These are phyloP conservation scores for Elsinoe batatas DNA, from an alignment of 2,329 filamentous ascomycete species.

Conservation along the genomic window DNA sequence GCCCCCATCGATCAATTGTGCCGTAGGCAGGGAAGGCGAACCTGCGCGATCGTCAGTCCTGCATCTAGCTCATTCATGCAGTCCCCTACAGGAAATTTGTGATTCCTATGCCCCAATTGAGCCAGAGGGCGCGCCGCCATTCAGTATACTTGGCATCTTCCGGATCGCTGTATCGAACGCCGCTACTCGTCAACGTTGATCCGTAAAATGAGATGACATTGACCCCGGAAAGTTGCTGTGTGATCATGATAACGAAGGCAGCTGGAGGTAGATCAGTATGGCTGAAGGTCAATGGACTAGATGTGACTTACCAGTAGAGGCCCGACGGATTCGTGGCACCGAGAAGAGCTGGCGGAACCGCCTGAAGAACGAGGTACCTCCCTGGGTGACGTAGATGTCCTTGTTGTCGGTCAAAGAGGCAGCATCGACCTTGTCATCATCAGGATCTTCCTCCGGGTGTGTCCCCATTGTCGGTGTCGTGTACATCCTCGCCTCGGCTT, in stretches of 20 bases:
- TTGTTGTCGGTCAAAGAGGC: background rate
- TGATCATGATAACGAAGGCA: slow-evolving; percentile 9
- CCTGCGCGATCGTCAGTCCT: slow-evolving; percentile 19
- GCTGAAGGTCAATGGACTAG: background rate
- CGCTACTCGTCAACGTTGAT: background rate
- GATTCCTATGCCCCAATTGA: slow-evolving; percentile 24
- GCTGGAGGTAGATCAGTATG: background rate
- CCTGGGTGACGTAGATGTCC: slow-evolving; percentile 5
- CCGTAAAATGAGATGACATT: slow-evolving; percentile 21
- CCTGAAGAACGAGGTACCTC: slow-evolving; percentile 16
- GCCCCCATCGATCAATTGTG: slow-evolving; percentile 50
- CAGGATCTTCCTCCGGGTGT: background rate
- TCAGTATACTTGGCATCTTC: slow-evolving; percentile 12
- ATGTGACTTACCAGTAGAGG: slow-evolving; percentile 15
- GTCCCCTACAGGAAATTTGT: slow-evolving; percentile 18
- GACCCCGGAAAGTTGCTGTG: slow-evolving; percentile 13
- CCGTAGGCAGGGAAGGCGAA: slow-evolving; percentile 50
- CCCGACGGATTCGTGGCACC: slow-evolving; percentile 21
- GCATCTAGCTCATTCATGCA: background rate
- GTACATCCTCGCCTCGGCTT: slow-evolving; percentile 18
- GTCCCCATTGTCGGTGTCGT: background rate
- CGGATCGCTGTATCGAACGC: slow-evolving; percentile 1
- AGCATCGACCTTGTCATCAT: background rate
- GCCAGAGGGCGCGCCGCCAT: slow-evolving; percentile 18
- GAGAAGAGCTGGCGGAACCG: slow-evolving; percentile 23